Evolutionary conservation across 2,329 filamentous ascomycete species (phyloP), one percentile per base, ranked within the genome.

Genomic region (Fusarium abutilonis): DNA sequence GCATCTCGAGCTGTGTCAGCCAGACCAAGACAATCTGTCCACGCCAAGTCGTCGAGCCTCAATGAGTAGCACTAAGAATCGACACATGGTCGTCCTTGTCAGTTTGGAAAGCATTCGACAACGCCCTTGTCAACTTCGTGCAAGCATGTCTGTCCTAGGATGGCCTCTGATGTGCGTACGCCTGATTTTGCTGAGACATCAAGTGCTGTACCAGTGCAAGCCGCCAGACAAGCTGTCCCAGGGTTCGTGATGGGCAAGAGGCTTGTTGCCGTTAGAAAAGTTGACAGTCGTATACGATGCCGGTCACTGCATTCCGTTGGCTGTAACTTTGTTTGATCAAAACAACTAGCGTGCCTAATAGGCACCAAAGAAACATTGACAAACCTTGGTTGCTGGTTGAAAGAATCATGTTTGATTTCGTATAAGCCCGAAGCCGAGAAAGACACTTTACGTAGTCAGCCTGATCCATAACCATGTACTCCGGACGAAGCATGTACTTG

Each of bases 1-100:
- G 54, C 63, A 56, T 69, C 53, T 61, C 61, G 49, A 65, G 52
- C 42, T 43, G 63, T 66, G 56, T 54, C 64, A 65, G 60, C 53
- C 64, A 65, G 34, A 29, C 49, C 56, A 60, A 57, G 50, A 58
- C 56, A 53, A 58, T 60, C 57, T 36, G 47, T 59, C 58, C 54
- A 50, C 43, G 52, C 52, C 52, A 59, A 64, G 52, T 60, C 51
- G 51, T 56, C 64, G 46, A 59, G 60, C 56, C 50, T 65, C 53
- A 64, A 51, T 34, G 9, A 49, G 56, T 54, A 54, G 54, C 53
- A 52, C 46, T 56, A 56, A 42, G 32, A 69, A 68, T 68, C 65
- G 49, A 60, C 66, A 66, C 64, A 63, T 68, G 64, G 53, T 60
- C 42, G 53, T 60, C 42, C 51, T 54, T 43, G 51, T 50, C 39